Evolutionary conservation across 2,329 filamentous ascomycete species (phyloP), one percentile per base, ranked within the genome.

Genomic region (Aspergillus costaricaensis): DNA sequence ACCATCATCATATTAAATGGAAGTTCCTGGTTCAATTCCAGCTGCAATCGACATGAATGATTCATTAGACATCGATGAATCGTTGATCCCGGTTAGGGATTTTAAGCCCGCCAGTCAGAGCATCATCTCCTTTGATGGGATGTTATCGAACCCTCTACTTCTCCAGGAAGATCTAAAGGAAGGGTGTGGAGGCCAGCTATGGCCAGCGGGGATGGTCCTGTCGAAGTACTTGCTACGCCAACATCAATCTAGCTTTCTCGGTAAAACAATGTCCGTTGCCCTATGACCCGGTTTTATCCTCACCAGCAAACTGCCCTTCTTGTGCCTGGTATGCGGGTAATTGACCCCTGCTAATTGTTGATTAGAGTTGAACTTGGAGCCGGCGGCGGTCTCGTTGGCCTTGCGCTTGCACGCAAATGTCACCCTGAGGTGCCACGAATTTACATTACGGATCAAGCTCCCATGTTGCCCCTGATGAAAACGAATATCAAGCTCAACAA

Each of bases 171-270:
- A 98, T 76, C 84, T 96, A 51, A 86, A 86, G 59, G 86, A 91
- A 64, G 95, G 95, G 62, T 98, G 95, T 76, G 95, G 95, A 52
- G 95, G 95, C 2, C 91, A 96, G 77, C 84, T 96, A 10, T 98
- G 95, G 95, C 94, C 93, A 3, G 94, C 94, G 0, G 95, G 95
- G 10, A 90, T 96, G 87, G 86, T 95, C 15, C 82, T 99, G 56
- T 86, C 90, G 19, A 91, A 89, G 76, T 96, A 98, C 74, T 85
- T 98, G 83, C 82, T 98, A 61, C 85, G 88, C 55, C 88, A 88
- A 71, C 90, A 91, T 68, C 81, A 80, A 63, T 78, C 84, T n/a
- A 80, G 85, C 66, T 76, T 96, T 64, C 77, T 76, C 59, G 80
- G 85, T 60, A 88, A 90, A 65, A 85, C 86, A 76, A 92, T 96